phyloP scores from a whole-genome alignment of 1,284 basidiomycete species.

The Ceratobasidium sp. region DNA sequence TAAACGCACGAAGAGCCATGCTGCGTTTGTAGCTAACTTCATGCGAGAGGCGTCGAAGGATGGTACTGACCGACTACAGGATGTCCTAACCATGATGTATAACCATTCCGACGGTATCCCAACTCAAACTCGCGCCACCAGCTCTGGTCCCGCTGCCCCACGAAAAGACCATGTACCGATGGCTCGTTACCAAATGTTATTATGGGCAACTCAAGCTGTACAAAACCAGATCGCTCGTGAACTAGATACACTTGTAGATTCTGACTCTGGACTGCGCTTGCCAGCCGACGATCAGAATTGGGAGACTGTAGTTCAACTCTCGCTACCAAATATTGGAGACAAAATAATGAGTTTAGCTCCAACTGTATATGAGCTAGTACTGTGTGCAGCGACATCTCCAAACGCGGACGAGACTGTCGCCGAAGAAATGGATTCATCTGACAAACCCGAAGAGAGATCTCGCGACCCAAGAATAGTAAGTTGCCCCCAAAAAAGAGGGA shows the following conservation, averaged over 20 bases:
- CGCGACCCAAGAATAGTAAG: conserved; percentile 2
- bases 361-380: background rate
- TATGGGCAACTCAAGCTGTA: background rate
- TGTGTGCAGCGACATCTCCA: background rate
- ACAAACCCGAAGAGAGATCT: too few species aligned
- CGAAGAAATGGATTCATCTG: background rate
- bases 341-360: background rate
- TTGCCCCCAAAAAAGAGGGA: background rate
- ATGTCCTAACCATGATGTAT: background rate
- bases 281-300: background rate
- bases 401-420: too few species aligned
- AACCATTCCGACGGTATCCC: background rate
- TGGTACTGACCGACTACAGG: background rate
- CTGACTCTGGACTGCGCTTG: background rate
- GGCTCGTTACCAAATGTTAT: background rate
- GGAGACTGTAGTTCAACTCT: background rate
- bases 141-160: too few species aligned
- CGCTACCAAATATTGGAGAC: background rate
- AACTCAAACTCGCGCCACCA: background rate
- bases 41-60: background rate
- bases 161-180: background rate
- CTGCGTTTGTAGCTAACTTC: background rate
- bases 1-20: background rate
- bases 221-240: background rate
- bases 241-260: background rate